Conservation (phyloP, 169 alveolate genomes). For the Plasmodium yoelii region DNA sequence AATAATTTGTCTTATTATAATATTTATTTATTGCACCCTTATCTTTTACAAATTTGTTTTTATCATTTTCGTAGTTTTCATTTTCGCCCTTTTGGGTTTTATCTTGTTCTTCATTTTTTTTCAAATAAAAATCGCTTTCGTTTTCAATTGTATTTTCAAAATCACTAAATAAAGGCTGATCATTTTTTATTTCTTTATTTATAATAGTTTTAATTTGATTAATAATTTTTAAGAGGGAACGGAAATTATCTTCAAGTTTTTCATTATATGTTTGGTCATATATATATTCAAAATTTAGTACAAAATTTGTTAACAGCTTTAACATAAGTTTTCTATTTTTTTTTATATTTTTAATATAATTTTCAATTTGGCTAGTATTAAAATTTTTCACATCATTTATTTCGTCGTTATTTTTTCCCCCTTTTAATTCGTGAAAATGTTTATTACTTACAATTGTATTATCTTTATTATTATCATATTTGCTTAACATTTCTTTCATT, state of each 20-base stretch:
- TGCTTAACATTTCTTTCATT: conserved; percentile 15
- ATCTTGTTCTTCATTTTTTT: background rate
- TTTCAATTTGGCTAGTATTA: background rate
- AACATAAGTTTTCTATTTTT: conserved; percentile 32
- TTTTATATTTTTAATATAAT: conserved; percentile 9
- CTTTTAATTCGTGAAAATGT: conserved; percentile 30
- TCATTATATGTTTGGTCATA: conserved; percentile 41
- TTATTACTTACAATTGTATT: conserved; percentile 47
- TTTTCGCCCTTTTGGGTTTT: background rate
- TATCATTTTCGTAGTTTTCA: background rate
- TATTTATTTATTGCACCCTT: background rate
- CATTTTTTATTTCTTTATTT: conserved; percentile 17
- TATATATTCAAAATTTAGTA: conserved; percentile 23
- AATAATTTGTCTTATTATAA: background rate
- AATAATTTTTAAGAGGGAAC: conserved; percentile 7
- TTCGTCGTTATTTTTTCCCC: background rate
- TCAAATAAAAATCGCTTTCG: background rate
- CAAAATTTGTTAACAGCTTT: conserved; percentile 7
- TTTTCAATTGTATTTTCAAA: background rate
- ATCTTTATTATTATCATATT: conserved; percentile 44
- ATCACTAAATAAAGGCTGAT: background rate
- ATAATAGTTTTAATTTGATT: conserved; percentile 15
- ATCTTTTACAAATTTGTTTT: background rate
- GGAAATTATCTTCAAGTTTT: conserved; percentile 33
- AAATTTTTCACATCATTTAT: background rate